Percentiles rank a stretch among this genome's conserved stretches.
Evolutionary conservation across 2,329 filamentous ascomycete species (phyloP).

Genomic region (Nigrospora osmanthi): DNA sequence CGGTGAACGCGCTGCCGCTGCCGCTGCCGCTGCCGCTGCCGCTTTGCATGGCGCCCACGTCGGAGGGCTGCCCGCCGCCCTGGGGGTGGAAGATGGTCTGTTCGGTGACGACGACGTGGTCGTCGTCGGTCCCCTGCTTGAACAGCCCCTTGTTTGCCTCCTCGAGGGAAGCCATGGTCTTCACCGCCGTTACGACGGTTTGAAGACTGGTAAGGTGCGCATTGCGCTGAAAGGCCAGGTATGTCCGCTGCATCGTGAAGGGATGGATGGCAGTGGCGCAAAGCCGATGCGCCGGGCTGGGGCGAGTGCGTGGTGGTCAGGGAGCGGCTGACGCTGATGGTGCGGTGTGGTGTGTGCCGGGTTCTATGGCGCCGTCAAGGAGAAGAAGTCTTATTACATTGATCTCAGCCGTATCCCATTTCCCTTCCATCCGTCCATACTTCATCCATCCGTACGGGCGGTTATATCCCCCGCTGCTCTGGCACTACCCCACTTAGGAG

Average conservation of each 20-base stretch:
- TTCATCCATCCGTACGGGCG: too few species aligned
- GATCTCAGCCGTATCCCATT: too few species aligned
- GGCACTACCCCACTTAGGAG: too few species aligned
- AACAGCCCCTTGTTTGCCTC: conserved; percentile 46
- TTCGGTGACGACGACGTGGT: conserved; percentile 49
- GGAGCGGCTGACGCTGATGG: too few species aligned
- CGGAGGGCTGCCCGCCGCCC: conserved; percentile 66
- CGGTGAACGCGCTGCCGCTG: conserved; percentile 32
- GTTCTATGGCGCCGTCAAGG: too few species aligned
- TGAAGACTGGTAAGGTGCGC: conserved; percentile 20
- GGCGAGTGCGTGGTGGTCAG: too few species aligned
- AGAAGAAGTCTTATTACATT: too few species aligned
- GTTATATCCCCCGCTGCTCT: too few species aligned
- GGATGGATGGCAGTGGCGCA: not conserved
- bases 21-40: conserved; percentile 11
- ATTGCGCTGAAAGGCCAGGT: conserved; percentile 29
- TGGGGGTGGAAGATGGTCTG: conserved; percentile 71
- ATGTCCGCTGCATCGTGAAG: conserved; percentile 24
- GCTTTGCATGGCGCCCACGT: conserved; percentile 49
- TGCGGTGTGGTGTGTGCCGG: too few species aligned
- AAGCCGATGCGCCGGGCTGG: not conserved
- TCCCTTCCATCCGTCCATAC: too few species aligned
- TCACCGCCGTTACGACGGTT: conserved; percentile 34
- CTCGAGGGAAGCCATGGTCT: conserved; percentile 40
- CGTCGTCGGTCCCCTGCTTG: conserved; percentile 41